A percentile compares a stretch with the other conserved stretches of the same genome.
Conservation (phyloP, 2,329 filamentous ascomycete species). For the Dendryphion nanum region DNA sequence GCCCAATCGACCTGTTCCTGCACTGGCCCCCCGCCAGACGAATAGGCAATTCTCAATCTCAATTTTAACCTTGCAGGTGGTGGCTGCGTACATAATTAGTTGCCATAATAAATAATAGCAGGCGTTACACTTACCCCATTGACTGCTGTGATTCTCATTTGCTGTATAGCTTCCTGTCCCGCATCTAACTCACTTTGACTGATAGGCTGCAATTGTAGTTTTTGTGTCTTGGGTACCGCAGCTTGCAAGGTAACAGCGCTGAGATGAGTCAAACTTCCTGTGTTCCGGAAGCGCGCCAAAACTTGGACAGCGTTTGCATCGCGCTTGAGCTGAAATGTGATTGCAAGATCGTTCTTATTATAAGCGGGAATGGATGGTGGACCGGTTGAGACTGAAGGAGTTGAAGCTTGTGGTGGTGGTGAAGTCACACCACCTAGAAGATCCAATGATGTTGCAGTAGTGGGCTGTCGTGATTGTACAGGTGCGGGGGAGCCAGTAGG, state of each 20-base stretch:
- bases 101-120: slow-evolving; percentile 1
- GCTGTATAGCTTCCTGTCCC: slow-evolving; percentile 81
- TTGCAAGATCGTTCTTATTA: slow-evolving; percentile 77
- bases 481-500: slow-evolving; percentile 41
- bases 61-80: slow-evolving; percentile 69
- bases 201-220: slow-evolving; percentile 86
- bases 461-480: slow-evolving; percentile 39
- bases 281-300: slow-evolving; percentile 79
- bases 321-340: slow-evolving; percentile 81
- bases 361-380: slow-evolving; percentile 68
- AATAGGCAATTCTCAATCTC: slow-evolving; percentile 80
- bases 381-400: slow-evolving; percentile 34
- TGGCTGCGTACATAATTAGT: slow-evolving; percentile 54
- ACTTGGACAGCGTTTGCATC: slow-evolving; percentile 80
- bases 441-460: slow-evolving; percentile 39
- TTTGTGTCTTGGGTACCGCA: slow-evolving; percentile 94
- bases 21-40: slow-evolving; percentile 66
- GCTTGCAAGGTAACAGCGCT: slow-evolving; percentile 83
- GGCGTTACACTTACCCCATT: slow-evolving; percentile 72
- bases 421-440: slow-evolving; percentile 46
- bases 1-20: slow-evolving; percentile 97
- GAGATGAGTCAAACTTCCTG: slow-evolving; percentile 62
- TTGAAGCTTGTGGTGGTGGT: slow-evolving; percentile 48
- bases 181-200: slow-evolving; percentile 74
- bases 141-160: slow-evolving; percentile 81